Conservation (phyloP, 1,139 yeast genomes). For the Sugiyamaella grinbergsii region DNA sequence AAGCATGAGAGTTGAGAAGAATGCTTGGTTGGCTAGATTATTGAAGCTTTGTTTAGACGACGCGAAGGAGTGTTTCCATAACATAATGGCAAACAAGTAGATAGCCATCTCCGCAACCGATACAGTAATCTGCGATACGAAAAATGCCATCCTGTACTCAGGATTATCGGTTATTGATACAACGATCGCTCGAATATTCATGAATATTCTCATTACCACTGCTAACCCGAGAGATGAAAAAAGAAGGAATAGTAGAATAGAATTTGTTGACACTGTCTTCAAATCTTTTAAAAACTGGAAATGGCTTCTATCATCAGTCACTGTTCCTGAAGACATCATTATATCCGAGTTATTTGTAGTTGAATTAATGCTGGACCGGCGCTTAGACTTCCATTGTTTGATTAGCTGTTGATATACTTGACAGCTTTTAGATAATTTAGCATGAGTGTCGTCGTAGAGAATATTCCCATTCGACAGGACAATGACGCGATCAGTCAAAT, state of each 20-base stretch:
- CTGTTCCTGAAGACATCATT: background rate
- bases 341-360: background rate
- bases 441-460: constrained; percentile 6
- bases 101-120: constrained; percentile 1
- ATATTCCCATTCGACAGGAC: constrained; percentile 15
- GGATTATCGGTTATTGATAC: background rate
- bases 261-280: background rate
- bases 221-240: constrained; percentile 1
- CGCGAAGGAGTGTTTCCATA: background rate
- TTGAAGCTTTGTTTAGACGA: background rate
- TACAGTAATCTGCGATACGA: background rate
- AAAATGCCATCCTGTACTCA: background rate
- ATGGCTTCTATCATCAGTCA: background rate
- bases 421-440: background rate
- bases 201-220: constrained; percentile 2
- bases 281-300: background rate
- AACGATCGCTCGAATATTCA: background rate
- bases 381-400: constrained; percentile 13
- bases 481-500: constrained; percentile 12
- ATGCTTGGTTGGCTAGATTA: background rate
- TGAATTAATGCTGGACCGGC: constrained; percentile 1
- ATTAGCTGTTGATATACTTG: constrained; percentile 9
- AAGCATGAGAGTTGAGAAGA: background rate
- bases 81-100: background rate
- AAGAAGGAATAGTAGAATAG: background rate